Evolutionary conservation across 2,329 filamentous ascomycete genomes (phyloP).

Genomic region (Pestalotiopsis sp.): DNA sequence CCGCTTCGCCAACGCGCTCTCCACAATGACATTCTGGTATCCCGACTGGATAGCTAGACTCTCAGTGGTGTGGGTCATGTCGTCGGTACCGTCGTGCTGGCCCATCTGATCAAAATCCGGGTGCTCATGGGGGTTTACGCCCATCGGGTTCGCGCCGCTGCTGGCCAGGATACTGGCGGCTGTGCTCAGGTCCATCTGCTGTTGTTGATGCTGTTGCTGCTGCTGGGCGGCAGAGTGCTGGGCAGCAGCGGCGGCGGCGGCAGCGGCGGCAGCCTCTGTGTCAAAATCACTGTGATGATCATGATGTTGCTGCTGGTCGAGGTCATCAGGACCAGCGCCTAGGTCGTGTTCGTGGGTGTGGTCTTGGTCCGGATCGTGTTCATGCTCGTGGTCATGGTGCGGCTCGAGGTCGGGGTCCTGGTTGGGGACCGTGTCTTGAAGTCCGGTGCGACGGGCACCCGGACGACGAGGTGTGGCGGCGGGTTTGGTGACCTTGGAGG

Average conservation of each 20-base stretch:
- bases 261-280: slow-evolving; percentile 14
- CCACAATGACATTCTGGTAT: slow-evolving; percentile 48
- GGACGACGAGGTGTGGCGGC: slow-evolving; percentile 14
- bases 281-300: slow-evolving; percentile 11
- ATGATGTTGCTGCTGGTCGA: slow-evolving; percentile 11
- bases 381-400: slow-evolving; percentile 10
- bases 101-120: slow-evolving; percentile 24
- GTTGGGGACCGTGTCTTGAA: slow-evolving; percentile 14
- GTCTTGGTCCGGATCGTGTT: slow-evolving; percentile 5
- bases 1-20: slow-evolving; percentile 57
- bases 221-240: slow-evolving; percentile 20
- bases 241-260: slow-evolving; percentile 10
- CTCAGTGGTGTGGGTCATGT: slow-evolving; percentile 41
- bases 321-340: background rate
- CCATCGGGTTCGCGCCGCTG: slow-evolving; percentile 30
- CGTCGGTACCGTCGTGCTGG: slow-evolving; percentile 19
- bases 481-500: slow-evolving; percentile 15
- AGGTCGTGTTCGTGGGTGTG: slow-evolving; percentile 13
- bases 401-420: slow-evolving; percentile 15
- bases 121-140: slow-evolving; percentile 29
- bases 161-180: slow-evolving; percentile 32
- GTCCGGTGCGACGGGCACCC: slow-evolving; percentile 12
- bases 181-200: slow-evolving; percentile 31
- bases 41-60: slow-evolving; percentile 49
- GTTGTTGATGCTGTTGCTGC: slow-evolving; percentile 22